Evolutionary conservation across 2,329 filamentous ascomycete genomes (phyloP), one percentile per base, ranked within the genome.

Genomic region (Zymoseptoria brevis): DNA sequence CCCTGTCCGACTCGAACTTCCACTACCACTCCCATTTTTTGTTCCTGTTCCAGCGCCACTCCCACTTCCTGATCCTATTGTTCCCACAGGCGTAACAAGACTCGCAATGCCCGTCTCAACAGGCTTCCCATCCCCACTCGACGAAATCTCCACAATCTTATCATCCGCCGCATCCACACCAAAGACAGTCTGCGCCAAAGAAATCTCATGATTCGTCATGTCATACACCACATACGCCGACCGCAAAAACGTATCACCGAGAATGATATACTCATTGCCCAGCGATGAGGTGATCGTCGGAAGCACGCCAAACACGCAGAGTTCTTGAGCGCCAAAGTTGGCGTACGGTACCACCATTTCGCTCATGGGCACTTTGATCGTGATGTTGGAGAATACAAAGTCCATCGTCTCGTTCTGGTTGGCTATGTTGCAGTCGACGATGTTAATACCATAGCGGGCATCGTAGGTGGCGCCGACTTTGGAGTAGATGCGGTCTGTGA

Each of bases 191-290:
- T 82, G 81, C 3, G 83, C 83, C 19, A 86, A 71, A 1, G 80
- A 82, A 63, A 86, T 84, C 67, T 83, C 75, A 68, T 86, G 83
- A 70, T 82, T 83, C 26, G 69, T 71, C 19, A 86, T 74, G 62
- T 86, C 82, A 70, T 85, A 86, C 4, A 86, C 83, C 55, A 85
- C 81, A 66, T 86, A 86, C 4, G 83, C 83, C 58, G 78, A 82
- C 58, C 83, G 80, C n/a, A 86, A 72, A 73, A 86, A 86, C 0
- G 83, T 85, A 68, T 86, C 83, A 29, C 83, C 83, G 1, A 86
- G 76, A 16, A 85, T 78, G 7, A 76, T 69, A 3, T 75, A 69
- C 16, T 75, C 76, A 58, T 73, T 72, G 22, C 75, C 77, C 79
- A 4, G 72, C 74, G 65, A 85, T 80, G 52, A 79, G 1, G 11